These are phyloP conservation scores for Corymbia maculata DNA, from an alignment of 345 rosid species.

Conservation along the genomic window DNA sequence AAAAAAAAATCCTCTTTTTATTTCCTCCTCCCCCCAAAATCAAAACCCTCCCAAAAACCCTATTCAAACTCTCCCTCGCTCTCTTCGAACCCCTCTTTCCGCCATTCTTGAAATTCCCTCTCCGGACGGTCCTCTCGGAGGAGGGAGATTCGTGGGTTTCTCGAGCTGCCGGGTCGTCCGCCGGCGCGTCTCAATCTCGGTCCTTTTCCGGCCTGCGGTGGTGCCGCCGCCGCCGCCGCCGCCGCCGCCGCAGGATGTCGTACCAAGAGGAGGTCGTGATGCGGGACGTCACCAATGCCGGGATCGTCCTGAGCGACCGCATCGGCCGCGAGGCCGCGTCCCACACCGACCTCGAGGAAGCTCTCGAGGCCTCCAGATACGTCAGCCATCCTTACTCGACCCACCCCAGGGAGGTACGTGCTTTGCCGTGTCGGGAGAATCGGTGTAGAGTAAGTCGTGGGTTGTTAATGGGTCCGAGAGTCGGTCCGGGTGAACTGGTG, in stretches of 20 bases:
- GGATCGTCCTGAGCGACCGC: conserved; percentile 64
- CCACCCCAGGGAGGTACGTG: conserved; percentile 74
- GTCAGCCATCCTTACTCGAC: conserved; percentile 86
- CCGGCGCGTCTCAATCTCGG: not conserved
- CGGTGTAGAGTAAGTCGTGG: not conserved
- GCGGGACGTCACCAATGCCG: conserved; percentile 84
- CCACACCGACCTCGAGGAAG: conserved; percentile 85
- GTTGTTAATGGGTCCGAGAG: not conserved
- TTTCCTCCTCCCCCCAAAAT: conserved; percentile 3
- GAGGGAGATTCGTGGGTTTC: not conserved
- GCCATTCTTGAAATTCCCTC: not conserved
- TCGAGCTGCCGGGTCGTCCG: not conserved
- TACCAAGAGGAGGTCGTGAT: conserved; percentile 69
- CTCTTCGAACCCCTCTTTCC: not conserved
- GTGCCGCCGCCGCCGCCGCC: not conserved
- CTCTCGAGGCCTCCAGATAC: conserved; percentile 87
- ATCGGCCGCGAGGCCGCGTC: conserved; percentile 75
- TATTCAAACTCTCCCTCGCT: not conserved
- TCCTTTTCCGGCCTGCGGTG: not conserved
- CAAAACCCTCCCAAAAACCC: conserved; percentile 10
- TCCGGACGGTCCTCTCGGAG: not conserved
- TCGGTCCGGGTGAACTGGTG: not conserved
- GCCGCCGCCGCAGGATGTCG: conserved; percentile 32
- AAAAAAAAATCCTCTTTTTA: not conserved
- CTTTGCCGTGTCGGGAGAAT: not conserved